phyloP scores from a whole-genome alignment of 208 protist genomes.

The Leishmania tropica region DNA sequence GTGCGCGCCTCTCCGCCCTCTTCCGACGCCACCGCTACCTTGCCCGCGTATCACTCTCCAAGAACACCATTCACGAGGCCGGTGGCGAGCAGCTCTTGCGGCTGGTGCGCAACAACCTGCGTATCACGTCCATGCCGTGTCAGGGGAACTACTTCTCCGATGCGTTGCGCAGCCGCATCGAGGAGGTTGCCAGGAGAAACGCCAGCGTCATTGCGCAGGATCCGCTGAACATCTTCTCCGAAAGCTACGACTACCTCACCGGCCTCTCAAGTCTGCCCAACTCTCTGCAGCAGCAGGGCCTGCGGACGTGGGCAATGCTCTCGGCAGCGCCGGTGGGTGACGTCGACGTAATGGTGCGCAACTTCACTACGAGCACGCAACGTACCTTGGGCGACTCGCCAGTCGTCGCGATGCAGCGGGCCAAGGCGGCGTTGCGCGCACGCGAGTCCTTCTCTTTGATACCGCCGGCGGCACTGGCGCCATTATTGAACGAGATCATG shows the following conservation, averaged over 20 bases:
- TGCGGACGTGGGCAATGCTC: slow-evolving; percentile 83
- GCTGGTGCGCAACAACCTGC: slow-evolving; percentile 66
- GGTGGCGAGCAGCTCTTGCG: slow-evolving; percentile 78
- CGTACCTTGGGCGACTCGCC: slow-evolving; percentile 40
- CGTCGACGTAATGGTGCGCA: slow-evolving; percentile 67
- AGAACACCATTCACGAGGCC: slow-evolving; percentile 76
- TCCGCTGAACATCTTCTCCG: slow-evolving; percentile 68
- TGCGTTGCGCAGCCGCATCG: slow-evolving; percentile 47
- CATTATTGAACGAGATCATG: slow-evolving; percentile 81
- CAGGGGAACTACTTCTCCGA: slow-evolving; percentile 61
- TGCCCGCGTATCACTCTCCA: slow-evolving; percentile 39
- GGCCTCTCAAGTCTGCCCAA: slow-evolving; percentile 49
- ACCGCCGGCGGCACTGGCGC: slow-evolving; percentile 63
- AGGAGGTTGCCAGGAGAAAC: slow-evolving; percentile 37
- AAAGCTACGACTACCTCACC: slow-evolving; percentile 55
- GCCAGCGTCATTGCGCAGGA: slow-evolving; percentile 42
- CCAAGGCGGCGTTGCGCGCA: slow-evolving; percentile 36
- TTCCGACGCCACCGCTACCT: slow-evolving; percentile 71
- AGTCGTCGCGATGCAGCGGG: slow-evolving; percentile 30
- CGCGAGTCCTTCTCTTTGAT: slow-evolving; percentile 45
- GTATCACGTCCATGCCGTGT: slow-evolving; percentile 46
- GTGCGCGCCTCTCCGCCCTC: slow-evolving; percentile 60
- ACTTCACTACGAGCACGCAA: slow-evolving; percentile 59
- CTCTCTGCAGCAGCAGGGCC: slow-evolving; percentile 52
- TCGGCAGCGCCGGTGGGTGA: slow-evolving; percentile 58